Percentiles rank a stretch among this genome's conserved stretches.
Conservation (phyloP, 2,329 filamentous ascomycete genomes). For the Phaeosphaeriaceae sp. region DNA sequence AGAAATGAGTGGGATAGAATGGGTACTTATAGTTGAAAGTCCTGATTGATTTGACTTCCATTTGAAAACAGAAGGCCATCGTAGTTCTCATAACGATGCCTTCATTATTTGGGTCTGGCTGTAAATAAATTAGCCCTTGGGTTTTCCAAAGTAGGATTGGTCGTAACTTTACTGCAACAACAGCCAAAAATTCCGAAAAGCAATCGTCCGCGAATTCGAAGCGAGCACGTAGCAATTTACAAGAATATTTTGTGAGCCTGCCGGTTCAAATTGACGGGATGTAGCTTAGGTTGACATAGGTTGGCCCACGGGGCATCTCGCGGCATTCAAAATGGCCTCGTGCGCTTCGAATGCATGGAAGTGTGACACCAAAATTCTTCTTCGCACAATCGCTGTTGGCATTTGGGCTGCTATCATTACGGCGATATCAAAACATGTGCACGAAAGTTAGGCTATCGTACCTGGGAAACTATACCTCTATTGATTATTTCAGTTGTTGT, state of each 20-base stretch:
- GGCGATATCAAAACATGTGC: slow-evolving; percentile 46
- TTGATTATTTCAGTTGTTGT: slow-evolving; percentile 54
- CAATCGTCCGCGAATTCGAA: not conserved
- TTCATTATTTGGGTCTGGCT: not conserved
- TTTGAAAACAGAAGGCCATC: too few species aligned
- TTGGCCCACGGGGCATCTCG: slow-evolving; percentile 68
- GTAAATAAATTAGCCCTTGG: not conserved
- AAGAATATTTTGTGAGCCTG: slow-evolving; percentile 4
- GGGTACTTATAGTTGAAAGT: too few species aligned
- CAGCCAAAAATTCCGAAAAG: not conserved
- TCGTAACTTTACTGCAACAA: too few species aligned
- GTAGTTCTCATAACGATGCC: not conserved
- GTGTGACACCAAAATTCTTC: slow-evolving; percentile 73
- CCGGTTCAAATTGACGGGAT: slow-evolving; percentile 44
- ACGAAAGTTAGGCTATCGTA: slow-evolving; percentile 45
- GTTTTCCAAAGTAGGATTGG: too few species aligned
- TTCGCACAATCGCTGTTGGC: slow-evolving; percentile 67
- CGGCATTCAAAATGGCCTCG: slow-evolving; percentile 75
- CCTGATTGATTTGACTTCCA: too few species aligned
- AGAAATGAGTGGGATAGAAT: too few species aligned
- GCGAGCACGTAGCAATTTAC: not conserved
- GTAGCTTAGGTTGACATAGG: slow-evolving; percentile 12
- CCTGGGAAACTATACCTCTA: slow-evolving; percentile 31
- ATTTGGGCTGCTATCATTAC: slow-evolving; percentile 70
- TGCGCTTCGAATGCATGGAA: slow-evolving; percentile 74